Percentiles rank a stretch among this genome's conserved stretches.
phyloP scores from a whole-genome alignment of 106 monocot species.

The Allium cepa region DNA sequence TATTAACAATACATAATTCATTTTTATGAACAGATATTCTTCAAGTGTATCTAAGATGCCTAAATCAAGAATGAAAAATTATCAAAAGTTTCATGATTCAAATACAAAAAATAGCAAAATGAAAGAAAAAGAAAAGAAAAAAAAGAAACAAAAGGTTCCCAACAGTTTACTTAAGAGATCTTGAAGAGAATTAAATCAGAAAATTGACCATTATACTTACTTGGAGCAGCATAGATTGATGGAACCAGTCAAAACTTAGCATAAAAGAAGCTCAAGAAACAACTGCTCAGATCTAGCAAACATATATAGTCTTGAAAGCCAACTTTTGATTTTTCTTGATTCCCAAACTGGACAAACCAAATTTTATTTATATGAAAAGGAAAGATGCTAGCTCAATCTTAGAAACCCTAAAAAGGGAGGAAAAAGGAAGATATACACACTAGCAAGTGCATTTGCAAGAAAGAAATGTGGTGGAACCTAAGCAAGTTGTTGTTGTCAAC shows the following conservation, averaged over 20 bases:
- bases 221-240: background rate
- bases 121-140: background rate
- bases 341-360: no score
- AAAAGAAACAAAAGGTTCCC: background rate
- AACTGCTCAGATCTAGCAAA: background rate
- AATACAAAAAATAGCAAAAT: background rate
- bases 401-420: constrained; percentile 18
- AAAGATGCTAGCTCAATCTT: constrained; percentile 21
- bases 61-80: no score
- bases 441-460: constrained; percentile 4
- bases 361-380: constrained; percentile 6
- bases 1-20: no score
- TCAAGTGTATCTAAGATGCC: no score
- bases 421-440: constrained; percentile 3
- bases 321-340: background rate
- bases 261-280: background rate
- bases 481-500: background rate
- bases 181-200: background rate
- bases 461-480: constrained; percentile 12
- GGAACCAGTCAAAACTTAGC: background rate
- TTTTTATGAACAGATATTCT: no score
- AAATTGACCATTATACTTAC: background rate
- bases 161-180: background rate
- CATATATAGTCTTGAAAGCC: background rate
- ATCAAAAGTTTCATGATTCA: background rate